Evolutionary conservation across 768 basidiomycete genomes (phyloP).

Genomic region (Sarcodon aspratus): DNA sequence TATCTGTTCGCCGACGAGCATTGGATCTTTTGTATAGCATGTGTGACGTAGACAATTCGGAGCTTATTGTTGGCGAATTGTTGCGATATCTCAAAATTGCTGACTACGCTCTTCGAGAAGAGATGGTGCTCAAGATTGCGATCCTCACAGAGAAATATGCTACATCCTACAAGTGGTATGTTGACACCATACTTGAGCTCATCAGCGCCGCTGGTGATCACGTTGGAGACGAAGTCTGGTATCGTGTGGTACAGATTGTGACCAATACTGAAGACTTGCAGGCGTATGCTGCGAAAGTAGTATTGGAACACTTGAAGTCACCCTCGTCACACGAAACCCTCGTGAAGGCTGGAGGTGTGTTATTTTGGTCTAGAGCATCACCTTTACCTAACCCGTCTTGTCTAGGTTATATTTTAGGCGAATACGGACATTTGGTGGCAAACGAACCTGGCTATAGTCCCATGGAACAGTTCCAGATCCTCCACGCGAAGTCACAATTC

Average conservation of each 20-base stretch:
- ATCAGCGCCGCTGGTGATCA: constrained; percentile 97
- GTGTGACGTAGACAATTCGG: constrained; percentile 97
- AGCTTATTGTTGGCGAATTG: constrained; percentile 91
- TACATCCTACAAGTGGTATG: constrained; percentile 96
- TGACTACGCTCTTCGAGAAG: constrained; percentile 92
- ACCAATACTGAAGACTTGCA: constrained; percentile 98
- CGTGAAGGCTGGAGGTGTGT: constrained; percentile 88
- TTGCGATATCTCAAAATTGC: constrained; percentile 91
- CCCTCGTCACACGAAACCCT: constrained; percentile 86
- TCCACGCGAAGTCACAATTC: constrained; percentile 93
- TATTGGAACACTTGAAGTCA: constrained; percentile 80
- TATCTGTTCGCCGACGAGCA: constrained; percentile 88
- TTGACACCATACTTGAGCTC: constrained; percentile 92
- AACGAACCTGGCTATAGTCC: constrained; percentile 92
- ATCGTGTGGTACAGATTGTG: constrained; percentile 95
- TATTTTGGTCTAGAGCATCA: background rate
- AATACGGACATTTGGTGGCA: constrained; percentile 96
- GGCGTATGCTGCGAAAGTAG: constrained; percentile 87
- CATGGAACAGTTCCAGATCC: constrained; percentile 82
- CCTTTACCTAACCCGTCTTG: background rate
- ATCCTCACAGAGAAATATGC: constrained; percentile 99
- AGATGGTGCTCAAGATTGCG: constrained; percentile 98
- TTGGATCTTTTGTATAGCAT: constrained; percentile 96
- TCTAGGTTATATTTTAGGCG: constrained; percentile 88
- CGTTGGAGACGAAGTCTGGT: constrained; percentile 99